Evolutionary conservation across 441 rosid species (phyloP), one percentile per base, ranked within the genome.

Genomic region (Daphne laureola): DNA sequence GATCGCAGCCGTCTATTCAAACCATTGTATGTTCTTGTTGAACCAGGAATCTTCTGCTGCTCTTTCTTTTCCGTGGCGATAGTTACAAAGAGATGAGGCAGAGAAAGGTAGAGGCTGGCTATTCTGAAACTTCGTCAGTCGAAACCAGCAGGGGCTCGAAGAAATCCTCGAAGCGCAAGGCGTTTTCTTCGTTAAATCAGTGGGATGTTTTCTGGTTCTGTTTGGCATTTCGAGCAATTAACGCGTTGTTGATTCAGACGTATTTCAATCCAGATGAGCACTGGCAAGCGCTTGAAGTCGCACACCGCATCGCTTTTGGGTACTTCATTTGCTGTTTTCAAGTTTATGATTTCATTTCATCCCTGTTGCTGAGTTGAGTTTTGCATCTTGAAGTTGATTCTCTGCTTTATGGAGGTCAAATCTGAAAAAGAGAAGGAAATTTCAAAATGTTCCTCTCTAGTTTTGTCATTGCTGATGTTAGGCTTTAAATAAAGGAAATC

Each of bases 181-280:
- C 45, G 3, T 43, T 35, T 4, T 54, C 40, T 40, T 78, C 78
- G 3, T 44, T 66, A 23, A 77, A 49, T 8, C 38, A 31, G 9
- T 31, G 38, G 56, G 61, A 54, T 21, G 61, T 89, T 36, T 81
- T 89, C 27, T 45, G 46, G 15, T 51, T 70, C 12, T 86, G 96
- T 55, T 69, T 89, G 41, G 77, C 73, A 4, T 61, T 84, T 51
- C 75, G 95, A 67, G 65, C 71, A 16, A 72, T 55, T 14, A 92
- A 86, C 59, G 84, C 96, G 6, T 54, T 84, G 68, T 62, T 83
- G 55, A 76, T 92, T 51, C 92, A 86, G 56, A 81, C 92, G 6
- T 84, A 84, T 74, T 89, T 89, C 82, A 80, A 84, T 66, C 97
- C 86, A 12, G 97, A 92, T 63, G 96, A 92, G 65, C 95, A 92